Evolutionary conservation across 148 eudicot genomes (phyloP), one percentile per base, ranked within the genome.

Genomic region (Polygonum aviculare): DNA sequence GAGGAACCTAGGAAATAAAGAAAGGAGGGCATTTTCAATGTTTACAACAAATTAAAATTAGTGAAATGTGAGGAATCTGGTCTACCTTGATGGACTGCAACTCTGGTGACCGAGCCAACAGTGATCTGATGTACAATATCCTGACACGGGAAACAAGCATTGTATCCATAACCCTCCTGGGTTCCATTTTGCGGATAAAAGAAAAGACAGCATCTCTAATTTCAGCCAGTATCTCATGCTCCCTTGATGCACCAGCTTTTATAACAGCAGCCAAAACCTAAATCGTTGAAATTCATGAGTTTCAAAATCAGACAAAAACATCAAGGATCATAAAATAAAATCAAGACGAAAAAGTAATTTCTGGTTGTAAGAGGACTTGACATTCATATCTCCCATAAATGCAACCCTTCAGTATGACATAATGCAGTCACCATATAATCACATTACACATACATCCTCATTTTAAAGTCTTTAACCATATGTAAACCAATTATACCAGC

Each of bases 161-260:
- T 76, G 98, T 92, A 79, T 95, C 98, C 98, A 95, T 90, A 77
- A 95, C 98, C 81, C 98, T 92, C 84, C 79, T 87, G 50, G 98
- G 98, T 83, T 95, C 98, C 96, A 95, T 95, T 83, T 92, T 90
- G 73, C 93, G 96, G 74, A 95, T 90, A 80, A 95, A 95, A 48
- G 94, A 82, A 76, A 95, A 92, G 70, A 92, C 97, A 73, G 98
- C 96, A 86, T 95, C 98, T 83, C 96, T 88, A 76, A 95, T 95
- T 88, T 95, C 98, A 82, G 98, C 96, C 71, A 95, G 93, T 81
- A 95, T 95, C 76, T 95, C 98, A 82, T 95, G 98, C 85, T 95
- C 98, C 80, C 98, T 88, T 73, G 98, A 95, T 80, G 97, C 98
- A 85, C 98, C 98, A 78, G 98, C 98, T 86, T 95, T 95, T 79